Base-by-base conservation (phyloP, 2,329 filamentous ascomycete species). In the Bipolaris cookei region DNA sequence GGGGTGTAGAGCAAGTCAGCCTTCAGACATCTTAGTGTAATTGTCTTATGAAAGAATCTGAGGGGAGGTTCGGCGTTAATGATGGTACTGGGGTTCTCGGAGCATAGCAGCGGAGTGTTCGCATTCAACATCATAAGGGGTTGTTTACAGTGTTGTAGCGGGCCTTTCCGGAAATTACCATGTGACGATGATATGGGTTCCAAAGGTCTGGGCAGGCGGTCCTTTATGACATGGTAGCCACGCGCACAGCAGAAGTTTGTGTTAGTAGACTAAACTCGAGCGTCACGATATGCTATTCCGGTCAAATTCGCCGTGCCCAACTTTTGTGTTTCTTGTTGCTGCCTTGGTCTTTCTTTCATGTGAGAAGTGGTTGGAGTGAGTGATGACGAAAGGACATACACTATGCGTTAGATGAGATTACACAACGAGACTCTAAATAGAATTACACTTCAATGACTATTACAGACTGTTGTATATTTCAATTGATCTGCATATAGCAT, bases 1-100 rank as follows among this genome's bases (percentile, higher is more conserved):
- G 79, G 48, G 80, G 80, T 2, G 75, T 80, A 4, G 76, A 77
- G 69, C 79, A 81, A 63, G 78, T 79, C 20, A 71, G 70, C 13
- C 66, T 82, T 56, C 79, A 81, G 68, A 80, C 69, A 8, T 76
- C 74, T 23, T 76, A 72, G 65, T 51, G 43, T 45, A 30, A 6
- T 20, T 44, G 42, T 59, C 38, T 49, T 28, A 16, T 42, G 1
- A 21, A 3, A 32, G 7, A 30, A 30, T 38, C 18, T 23, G 32
- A 11, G 16, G 8, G 6, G 20, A 8, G 25, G 30, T 35, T 20
- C 59, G 53, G 49, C 54, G 54, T 38, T 50, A 28, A 42, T 35
- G 20, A 37, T 44, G 30, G n/a, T 23, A 37, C 25, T 20, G 48
- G 54, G 13, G 43, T 42, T 53, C 41, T 34, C 34, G 30, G 21